Conservation (phyloP, 768 basidiomycete species). For the Pleurotus pulmonarius region DNA sequence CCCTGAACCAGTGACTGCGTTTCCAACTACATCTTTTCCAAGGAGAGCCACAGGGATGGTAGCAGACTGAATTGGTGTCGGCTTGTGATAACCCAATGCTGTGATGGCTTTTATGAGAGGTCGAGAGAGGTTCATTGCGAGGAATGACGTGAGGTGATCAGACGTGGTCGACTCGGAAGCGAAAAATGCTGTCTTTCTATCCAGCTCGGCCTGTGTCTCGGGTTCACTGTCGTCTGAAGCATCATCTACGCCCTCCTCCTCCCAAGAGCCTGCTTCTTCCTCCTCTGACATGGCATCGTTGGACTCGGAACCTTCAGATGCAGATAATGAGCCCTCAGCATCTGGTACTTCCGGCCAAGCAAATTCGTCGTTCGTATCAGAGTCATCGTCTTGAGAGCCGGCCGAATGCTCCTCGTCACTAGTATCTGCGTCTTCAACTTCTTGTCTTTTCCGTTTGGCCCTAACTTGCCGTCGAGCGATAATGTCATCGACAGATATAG, state of each 20-base stretch:
- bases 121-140: slow-evolving; percentile 93
- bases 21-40: slow-evolving; percentile 95
- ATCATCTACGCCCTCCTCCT: slow-evolving; percentile 22
- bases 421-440: slow-evolving; percentile 32
- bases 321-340: slow-evolving; percentile 34
- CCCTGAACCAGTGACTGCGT: slow-evolving; percentile 94
- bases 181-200: slow-evolving; percentile 88
- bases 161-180: slow-evolving; percentile 50
- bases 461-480: slow-evolving; percentile 67
- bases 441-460: slow-evolving; percentile 64
- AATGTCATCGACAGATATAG: slow-evolving; percentile 90
- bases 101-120: slow-evolving; percentile 89
- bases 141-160: slow-evolving; percentile 72
- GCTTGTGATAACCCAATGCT: slow-evolving; percentile 73
- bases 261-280: slow-evolving; percentile 3
- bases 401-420: slow-evolving; percentile 33
- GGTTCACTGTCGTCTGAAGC: slow-evolving; percentile 37
- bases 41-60: slow-evolving; percentile 91
- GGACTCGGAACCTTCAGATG: slow-evolving; percentile 31
- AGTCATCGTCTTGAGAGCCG: slow-evolving; percentile 28
- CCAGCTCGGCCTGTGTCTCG: slow-evolving; percentile 64
- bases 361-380: slow-evolving; percentile 26
- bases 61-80: slow-evolving; percentile 94
- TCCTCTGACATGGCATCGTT: slow-evolving; percentile 22
- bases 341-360: slow-evolving; percentile 21